Evolutionary conservation across 768 basidiomycete genomes (phyloP).

Genomic region (Chalciporus sphaerocephalus): DNA sequence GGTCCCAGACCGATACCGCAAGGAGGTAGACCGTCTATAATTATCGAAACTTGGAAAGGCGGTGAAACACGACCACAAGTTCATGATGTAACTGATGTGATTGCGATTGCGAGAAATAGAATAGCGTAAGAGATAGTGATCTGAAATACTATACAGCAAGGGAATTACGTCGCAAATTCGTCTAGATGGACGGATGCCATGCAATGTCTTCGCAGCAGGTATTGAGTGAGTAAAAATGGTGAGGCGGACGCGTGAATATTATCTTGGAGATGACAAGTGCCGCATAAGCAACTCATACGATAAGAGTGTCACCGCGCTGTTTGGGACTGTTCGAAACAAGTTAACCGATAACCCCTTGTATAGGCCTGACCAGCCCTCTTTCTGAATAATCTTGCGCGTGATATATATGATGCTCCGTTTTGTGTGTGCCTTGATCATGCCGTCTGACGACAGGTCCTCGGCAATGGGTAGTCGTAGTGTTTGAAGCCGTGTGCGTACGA

Average conservation of each 20-base stretch:
- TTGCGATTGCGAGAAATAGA: conserved; percentile 10
- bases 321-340: conserved; percentile 90
- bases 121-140: conserved; percentile 6
- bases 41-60: conserved; percentile 8
- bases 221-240: not conserved
- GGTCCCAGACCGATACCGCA: not conserved
- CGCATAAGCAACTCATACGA: conserved; percentile 34
- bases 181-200: conserved; percentile 17
- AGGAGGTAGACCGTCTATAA: too few relatives aligned
- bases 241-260: conserved; percentile 1
- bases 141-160: conserved; percentile 12
- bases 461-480: conserved; percentile 69
- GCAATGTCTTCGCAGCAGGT: conserved; percentile 8
- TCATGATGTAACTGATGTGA: conserved; percentile 3
- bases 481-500: conserved; percentile 95
- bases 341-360: conserved; percentile 96
- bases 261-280: conserved; percentile 24
- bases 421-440: conserved; percentile 53
- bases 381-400: conserved; percentile 62
- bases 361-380: conserved; percentile 85
- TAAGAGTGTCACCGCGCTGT: conserved; percentile 92
- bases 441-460: conserved; percentile 55
- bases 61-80: not conserved
- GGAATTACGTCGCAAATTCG: conserved; percentile 4
- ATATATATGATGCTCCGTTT: conserved; percentile 71